Evolutionary conservation across 495 filamentous ascomycete species (phyloP).

Genomic region (Penicillium cinerascens): DNA sequence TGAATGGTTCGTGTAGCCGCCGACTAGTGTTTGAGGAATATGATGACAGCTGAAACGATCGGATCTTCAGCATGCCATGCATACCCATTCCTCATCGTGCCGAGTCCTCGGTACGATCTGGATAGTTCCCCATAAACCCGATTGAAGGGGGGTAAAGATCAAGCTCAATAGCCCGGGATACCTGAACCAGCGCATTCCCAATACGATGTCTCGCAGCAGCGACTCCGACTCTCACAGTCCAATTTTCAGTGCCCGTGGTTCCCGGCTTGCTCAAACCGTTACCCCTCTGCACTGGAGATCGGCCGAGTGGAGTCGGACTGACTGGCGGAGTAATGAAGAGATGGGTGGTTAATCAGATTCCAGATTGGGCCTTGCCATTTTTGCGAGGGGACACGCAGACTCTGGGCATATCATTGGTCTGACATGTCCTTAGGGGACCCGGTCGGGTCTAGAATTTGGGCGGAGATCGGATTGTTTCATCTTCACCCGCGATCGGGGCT

Average conservation of each 20-base stretch:
- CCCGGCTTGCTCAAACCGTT: neutral
- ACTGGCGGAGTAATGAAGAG: slow-evolving; percentile 3
- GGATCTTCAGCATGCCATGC: slow-evolving; percentile 1
- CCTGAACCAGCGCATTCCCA: neutral
- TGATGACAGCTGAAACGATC: neutral
- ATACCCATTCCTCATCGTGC: neutral
- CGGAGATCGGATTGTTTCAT: slow-evolving; percentile 14
- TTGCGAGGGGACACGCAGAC: neutral
- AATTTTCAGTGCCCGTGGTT: neutral
- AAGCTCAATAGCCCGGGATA: neutral
- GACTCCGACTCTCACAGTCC: neutral
- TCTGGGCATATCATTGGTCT: neutral
- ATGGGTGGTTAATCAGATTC: neutral
- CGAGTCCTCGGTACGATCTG: slow-evolving; percentile 2
- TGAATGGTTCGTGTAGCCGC: no score
- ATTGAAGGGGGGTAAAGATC: neutral
- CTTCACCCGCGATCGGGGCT: slow-evolving; percentile 8
- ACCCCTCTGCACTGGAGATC: slow-evolving; percentile 14
- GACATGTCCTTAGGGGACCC: neutral
- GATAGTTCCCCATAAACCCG: neutral
- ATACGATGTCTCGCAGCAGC: neutral
- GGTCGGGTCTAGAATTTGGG: slow-evolving; percentile 13
- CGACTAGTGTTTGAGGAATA: neutral
- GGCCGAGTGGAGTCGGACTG: slow-evolving; percentile 5
- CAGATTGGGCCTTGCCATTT: neutral